phyloP scores from a whole-genome alignment of 1,284 basidiomycete genomes.

The Ganoderma resinaceum region DNA sequence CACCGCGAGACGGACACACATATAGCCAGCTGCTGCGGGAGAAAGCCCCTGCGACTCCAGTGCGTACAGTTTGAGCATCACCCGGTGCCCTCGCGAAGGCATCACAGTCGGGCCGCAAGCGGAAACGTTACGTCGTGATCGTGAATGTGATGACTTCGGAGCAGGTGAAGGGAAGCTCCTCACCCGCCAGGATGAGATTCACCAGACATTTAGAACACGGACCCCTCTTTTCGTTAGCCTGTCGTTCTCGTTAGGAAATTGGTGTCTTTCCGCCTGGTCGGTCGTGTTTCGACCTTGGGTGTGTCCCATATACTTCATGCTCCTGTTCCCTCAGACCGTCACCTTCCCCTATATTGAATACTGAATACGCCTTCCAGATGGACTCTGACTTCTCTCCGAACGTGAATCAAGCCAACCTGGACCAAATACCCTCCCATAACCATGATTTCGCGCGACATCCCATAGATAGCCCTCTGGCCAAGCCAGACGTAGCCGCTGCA shows the following conservation, averaged over 20 bases:
- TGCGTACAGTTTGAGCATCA: no score
- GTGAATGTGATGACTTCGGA: no score
- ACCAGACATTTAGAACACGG: no score
- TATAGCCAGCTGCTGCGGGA: background rate
- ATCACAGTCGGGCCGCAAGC: no score
- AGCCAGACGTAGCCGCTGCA: background rate
- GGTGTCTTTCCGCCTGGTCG: no score
- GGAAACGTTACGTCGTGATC: no score
- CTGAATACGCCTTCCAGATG: background rate
- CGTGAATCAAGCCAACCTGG: background rate
- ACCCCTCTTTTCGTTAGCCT: no score
- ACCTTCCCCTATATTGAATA: background rate
- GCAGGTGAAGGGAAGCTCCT: no score
- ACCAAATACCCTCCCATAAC: background rate
- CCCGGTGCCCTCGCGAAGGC: no score
- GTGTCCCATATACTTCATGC: background rate
- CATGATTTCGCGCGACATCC: background rate
- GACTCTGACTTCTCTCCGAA: slow-evolving; percentile 5
- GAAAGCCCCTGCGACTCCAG: background rate
- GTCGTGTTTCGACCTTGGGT: no score
- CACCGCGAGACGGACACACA: background rate
- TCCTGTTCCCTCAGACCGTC: background rate
- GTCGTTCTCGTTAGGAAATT: no score
- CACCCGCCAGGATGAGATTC: no score
- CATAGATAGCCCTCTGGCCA: background rate